Percentiles rank a stretch among this genome's conserved stretches.
Evolutionary conservation across 306 rosid species (phyloP).

Genomic region (Prunus padus): DNA sequence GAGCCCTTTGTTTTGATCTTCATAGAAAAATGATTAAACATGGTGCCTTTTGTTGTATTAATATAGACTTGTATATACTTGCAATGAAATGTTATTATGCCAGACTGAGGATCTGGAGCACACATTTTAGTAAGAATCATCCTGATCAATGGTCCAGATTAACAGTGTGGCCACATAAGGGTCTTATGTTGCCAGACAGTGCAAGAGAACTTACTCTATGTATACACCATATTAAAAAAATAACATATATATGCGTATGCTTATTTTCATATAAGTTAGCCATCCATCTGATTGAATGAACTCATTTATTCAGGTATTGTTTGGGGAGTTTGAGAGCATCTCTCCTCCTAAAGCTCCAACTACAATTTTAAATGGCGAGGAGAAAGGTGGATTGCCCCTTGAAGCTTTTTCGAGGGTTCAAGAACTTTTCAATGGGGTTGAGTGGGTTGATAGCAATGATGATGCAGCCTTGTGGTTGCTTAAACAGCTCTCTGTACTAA

Average conservation of each 20-base stretch:
- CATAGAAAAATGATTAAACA: not conserved
- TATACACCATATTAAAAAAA: too few species aligned
- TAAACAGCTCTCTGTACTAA: constrained; percentile 70
- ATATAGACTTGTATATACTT: not conserved
- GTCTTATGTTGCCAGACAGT: too few species aligned
- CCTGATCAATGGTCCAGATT: not conserved
- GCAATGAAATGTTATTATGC: not conserved
- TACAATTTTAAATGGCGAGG: constrained; percentile 80
- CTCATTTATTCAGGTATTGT: constrained; percentile 64
- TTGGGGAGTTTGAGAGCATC: constrained; percentile 86
- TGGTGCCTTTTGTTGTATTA: not conserved
- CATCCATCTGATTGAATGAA: constrained; percentile 30
- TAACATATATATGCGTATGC: not conserved
- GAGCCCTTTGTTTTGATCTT: constrained; percentile 18
- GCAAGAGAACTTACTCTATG: not conserved
- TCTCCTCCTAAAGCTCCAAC: constrained; percentile 78
- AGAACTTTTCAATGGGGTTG: constrained; percentile 87
- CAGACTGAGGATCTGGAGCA: not conserved
- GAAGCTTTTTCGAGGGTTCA: constrained; percentile 98
- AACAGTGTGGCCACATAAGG: not conserved
- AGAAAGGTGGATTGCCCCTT: constrained; percentile 92
- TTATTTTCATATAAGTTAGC: not conserved
- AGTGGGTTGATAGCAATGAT: constrained; percentile 84
- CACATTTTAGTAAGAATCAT: not conserved
- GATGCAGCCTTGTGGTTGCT: constrained; percentile 96